Percentiles rank a stretch among this genome's conserved stretches.
Evolutionary conservation across 1,284 basidiomycete species (phyloP).

Genomic region (Sanghuangporus sanghuang): DNA sequence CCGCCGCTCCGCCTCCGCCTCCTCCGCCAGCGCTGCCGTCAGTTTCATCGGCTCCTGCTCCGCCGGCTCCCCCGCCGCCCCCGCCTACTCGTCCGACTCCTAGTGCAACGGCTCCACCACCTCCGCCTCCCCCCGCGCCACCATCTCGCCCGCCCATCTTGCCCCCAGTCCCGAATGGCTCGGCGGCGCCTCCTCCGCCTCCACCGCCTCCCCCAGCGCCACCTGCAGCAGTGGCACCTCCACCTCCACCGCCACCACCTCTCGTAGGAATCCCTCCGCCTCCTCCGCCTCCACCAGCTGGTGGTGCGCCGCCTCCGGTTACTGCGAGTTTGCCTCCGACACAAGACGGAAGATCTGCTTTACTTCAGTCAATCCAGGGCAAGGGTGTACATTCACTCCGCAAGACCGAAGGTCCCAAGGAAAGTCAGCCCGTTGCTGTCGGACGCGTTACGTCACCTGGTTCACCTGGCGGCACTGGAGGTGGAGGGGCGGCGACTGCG

Average conservation of each 20-base stretch:
- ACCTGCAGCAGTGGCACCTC: slow-evolving; percentile 28
- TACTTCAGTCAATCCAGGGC: slow-evolving; percentile 66
- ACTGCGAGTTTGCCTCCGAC: slow-evolving; percentile 35
- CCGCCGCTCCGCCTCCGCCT: slow-evolving; percentile 19
- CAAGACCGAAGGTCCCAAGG: slow-evolving; percentile 48
- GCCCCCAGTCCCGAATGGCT: slow-evolving; percentile 16
- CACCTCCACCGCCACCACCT: slow-evolving; percentile 28
- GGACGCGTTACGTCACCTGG: slow-evolving; percentile 21
- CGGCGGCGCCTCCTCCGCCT: slow-evolving; percentile 18
- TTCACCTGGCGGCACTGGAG: slow-evolving; percentile 22
- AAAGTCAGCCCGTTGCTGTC: slow-evolving; percentile 25
- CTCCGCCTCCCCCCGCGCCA: slow-evolving; percentile 30
- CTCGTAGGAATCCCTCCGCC: slow-evolving; percentile 23
- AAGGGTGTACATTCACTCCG: slow-evolving; percentile 67
- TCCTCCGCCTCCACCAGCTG: slow-evolving; percentile 25
- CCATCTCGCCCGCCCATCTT: slow-evolving; percentile 25
- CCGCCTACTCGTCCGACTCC: slow-evolving; percentile 26
- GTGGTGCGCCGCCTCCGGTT: slow-evolving; percentile 31
- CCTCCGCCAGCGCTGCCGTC: slow-evolving; percentile 21
- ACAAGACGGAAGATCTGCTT: slow-evolving; percentile 46
- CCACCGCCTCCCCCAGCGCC: slow-evolving; percentile 19
- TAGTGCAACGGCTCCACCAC: slow-evolving; percentile 22
- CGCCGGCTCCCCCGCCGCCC: slow-evolving; percentile 30
- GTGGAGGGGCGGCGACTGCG: slow-evolving; percentile 32
- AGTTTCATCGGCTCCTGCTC: slow-evolving; percentile 18